Percentiles rank a stretch among this genome's conserved stretches.
Evolutionary conservation across 345 rosid species (phyloP).

Genomic region (Kernera saxatilis): DNA sequence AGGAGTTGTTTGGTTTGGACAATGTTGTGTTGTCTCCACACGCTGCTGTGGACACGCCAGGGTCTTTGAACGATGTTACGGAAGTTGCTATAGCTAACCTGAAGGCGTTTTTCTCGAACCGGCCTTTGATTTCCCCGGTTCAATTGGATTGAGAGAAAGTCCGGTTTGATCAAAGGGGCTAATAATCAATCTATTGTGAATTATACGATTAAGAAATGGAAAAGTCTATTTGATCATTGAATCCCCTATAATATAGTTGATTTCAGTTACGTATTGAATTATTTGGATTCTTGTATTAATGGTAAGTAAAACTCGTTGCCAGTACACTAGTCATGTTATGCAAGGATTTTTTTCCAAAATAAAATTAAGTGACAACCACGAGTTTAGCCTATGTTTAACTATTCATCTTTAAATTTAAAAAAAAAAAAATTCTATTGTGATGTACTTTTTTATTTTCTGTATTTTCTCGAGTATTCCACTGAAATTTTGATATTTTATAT

Average conservation of each 20-base stretch:
- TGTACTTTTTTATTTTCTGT: too few relatives aligned
- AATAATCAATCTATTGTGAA: too few relatives aligned
- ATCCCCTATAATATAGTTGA: neutral
- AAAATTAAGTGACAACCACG: too few relatives aligned
- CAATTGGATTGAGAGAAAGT: neutral
- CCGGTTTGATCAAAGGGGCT: neutral
- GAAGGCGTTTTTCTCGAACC: slow-evolving; percentile 51
- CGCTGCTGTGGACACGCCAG: slow-evolving; percentile 42
- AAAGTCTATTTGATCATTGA: too few relatives aligned
- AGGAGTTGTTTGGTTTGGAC: slow-evolving; percentile 42
- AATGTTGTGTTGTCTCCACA: slow-evolving; percentile 69
- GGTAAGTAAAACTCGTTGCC: neutral
- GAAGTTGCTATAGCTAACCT: slow-evolving; percentile 43
- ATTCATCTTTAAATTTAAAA: too few relatives aligned
- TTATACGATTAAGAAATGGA: too few relatives aligned
- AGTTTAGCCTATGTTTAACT: too few relatives aligned
- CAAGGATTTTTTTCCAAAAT: too few relatives aligned
- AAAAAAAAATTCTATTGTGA: too few relatives aligned
- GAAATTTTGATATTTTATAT: too few relatives aligned
- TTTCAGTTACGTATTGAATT: neutral
- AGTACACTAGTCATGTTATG: neutral
- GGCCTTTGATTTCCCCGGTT: slow-evolving; percentile 36
- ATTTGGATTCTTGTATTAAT: neutral
- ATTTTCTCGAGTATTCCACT: too few relatives aligned
- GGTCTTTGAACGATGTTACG: slow-evolving; percentile 33